Conservation (phyloP, 2,329 filamentous ascomycete species). For the Tolypocladium tundrense region DNA sequence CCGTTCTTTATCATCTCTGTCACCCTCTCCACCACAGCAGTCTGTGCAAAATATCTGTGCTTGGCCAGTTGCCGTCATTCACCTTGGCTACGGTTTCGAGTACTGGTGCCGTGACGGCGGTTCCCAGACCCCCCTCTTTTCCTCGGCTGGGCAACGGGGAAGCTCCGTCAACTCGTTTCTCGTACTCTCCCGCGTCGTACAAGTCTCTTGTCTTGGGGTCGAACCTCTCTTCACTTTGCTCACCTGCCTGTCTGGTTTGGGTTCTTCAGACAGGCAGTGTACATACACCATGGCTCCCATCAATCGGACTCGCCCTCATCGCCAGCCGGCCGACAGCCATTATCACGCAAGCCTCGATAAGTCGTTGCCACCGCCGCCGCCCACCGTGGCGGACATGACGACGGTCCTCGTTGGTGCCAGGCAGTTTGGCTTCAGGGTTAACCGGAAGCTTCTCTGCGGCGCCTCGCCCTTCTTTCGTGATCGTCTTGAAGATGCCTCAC, state of each 20-base stretch:
- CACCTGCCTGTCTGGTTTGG: neutral
- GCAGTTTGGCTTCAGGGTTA: conserved; percentile 29
- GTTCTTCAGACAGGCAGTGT: neutral
- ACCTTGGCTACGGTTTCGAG: neutral
- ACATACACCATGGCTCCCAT: conserved; percentile 1
- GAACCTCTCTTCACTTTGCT: neutral
- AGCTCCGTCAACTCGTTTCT: neutral
- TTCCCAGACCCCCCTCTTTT: neutral
- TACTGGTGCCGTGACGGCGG: neutral
- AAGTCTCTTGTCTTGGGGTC: neutral
- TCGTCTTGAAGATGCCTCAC: conserved; percentile 26
- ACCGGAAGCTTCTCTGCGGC: conserved; percentile 34
- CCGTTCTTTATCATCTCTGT: neutral
- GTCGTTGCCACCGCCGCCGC: conserved; percentile 10
- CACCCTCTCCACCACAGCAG: neutral
- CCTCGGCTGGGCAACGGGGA: neutral
- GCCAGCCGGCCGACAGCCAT: neutral
- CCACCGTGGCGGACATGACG: conserved; percentile 14
- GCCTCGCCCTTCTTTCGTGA: conserved; percentile 38
- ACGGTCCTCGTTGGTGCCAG: conserved; percentile 32
- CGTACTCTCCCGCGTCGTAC: neutral
- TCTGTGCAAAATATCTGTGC: neutral
- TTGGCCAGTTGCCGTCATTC: neutral
- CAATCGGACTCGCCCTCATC: neutral
- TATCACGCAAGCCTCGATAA: conserved; percentile 7